Conservation (phyloP, 805 yeast species). For the Blastobotrys parvus region DNA sequence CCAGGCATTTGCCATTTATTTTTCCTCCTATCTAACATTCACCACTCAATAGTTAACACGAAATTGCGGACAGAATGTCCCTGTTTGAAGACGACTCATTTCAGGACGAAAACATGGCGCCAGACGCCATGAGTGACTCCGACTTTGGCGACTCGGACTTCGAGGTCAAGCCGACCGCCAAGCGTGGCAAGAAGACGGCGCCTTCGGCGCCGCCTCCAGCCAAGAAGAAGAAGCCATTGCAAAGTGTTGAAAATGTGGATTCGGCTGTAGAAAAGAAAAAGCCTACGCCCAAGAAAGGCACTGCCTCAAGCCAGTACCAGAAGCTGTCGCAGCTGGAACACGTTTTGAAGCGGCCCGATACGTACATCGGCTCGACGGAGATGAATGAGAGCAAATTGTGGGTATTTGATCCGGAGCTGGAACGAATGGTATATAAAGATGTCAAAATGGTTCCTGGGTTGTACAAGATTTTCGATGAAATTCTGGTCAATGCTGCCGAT, state of each 20-base stretch:
- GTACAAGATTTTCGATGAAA: conserved; percentile 94
- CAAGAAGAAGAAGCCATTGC: conserved; percentile 6
- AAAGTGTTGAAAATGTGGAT: conserved; percentile 8
- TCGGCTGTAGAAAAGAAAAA: conserved; percentile 4
- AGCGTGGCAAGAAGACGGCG: conserved; percentile 2
- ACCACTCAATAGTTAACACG: not conserved
- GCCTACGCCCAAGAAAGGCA: conserved; percentile 5
- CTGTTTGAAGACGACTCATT: conserved; percentile 1
- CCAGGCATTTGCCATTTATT: no score
- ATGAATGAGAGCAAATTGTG: conserved; percentile 71
- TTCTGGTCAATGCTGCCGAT: conserved; percentile 96
- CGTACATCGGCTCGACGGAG: conserved; percentile 94
- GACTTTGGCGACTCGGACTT: conserved; percentile 5
- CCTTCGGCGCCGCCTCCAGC: conserved; percentile 7
- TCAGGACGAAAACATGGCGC: conserved; percentile 15
- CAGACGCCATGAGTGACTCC: conserved; percentile 8
- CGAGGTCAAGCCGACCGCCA: conserved; percentile 2
- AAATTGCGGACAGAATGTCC: not conserved
- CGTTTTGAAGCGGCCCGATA: conserved; percentile 93
- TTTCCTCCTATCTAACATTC: no score
- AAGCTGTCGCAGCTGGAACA: conserved; percentile 93
- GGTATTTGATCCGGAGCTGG: conserved; percentile 64
- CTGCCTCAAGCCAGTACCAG: conserved; percentile 72
- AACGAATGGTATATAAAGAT: conserved; percentile 41
- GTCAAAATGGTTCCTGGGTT: conserved; percentile 91